These are phyloP conservation scores for Mallotus japonicus DNA, from an alignment of 441 rosid species.

Conservation along the genomic window DNA sequence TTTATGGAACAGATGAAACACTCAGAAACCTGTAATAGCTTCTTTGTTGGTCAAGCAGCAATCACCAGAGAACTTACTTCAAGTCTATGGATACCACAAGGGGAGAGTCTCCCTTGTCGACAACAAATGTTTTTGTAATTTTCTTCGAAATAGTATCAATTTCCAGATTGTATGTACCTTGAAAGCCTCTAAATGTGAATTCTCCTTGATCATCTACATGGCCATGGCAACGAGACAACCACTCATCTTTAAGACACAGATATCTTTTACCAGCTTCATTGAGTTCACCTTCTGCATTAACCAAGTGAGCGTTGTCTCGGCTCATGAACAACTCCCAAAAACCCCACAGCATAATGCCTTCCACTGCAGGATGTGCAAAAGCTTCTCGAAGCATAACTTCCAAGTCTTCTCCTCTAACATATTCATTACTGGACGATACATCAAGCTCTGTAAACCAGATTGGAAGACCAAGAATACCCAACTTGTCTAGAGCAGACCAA, in stretches of 20 bases:
- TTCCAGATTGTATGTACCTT: slow-evolving; percentile 61
- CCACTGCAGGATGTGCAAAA: slow-evolving; percentile 81
- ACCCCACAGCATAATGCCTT: slow-evolving; percentile 91
- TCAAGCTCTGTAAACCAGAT: slow-evolving; percentile 95
- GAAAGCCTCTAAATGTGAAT: slow-evolving; percentile 76
- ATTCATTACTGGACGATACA: slow-evolving; percentile 72
- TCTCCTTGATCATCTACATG: slow-evolving; percentile 51
- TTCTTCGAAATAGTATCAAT: slow-evolving; percentile 38
- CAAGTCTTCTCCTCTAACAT: slow-evolving; percentile 73
- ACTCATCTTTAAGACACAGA: slow-evolving; percentile 65
- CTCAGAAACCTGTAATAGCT: not conserved
- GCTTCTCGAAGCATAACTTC: slow-evolving; percentile 91
- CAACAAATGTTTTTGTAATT: slow-evolving; percentile 48
- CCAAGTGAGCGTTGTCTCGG: slow-evolving; percentile 58
- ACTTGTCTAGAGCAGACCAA: slow-evolving; percentile 64
- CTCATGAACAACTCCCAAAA: slow-evolving; percentile 94
- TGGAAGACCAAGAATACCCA: slow-evolving; percentile 72
- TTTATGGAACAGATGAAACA: not conserved
- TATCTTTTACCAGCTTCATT: slow-evolving; percentile 72
- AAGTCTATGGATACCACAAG: slow-evolving; percentile 53
- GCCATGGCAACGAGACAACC: slow-evolving; percentile 63
- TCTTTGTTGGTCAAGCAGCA: slow-evolving; percentile 7
- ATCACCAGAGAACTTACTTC: slow-evolving; percentile 14
- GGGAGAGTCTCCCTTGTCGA: slow-evolving; percentile 62
- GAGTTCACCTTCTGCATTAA: slow-evolving; percentile 78